These are phyloP conservation scores for Leccinellum albellum DNA, from an alignment of 768 basidiomycete species.

Conservation along the genomic window DNA sequence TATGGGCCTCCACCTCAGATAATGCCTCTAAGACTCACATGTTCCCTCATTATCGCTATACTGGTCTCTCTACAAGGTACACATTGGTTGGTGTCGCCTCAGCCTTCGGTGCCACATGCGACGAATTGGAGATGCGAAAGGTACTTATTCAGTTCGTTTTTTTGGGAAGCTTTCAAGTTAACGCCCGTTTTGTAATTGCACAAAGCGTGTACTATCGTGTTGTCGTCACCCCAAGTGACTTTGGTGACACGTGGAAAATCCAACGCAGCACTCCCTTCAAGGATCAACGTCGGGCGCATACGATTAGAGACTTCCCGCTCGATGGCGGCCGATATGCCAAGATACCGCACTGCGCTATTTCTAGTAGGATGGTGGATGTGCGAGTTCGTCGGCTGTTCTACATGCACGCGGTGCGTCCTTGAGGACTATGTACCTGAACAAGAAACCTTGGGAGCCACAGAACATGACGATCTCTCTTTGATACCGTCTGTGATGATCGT, in stretches of 20 bases:
- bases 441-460: no score
- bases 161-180: no score
- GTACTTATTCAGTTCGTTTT: slow-evolving; percentile 75
- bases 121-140: slow-evolving; percentile 71
- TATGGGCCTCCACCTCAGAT: slow-evolving; percentile 60
- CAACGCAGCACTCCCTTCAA: slow-evolving; percentile 67
- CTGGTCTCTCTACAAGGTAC: slow-evolving; percentile 65
- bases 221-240: slow-evolving; percentile 19
- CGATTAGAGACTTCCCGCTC: slow-evolving; percentile 65
- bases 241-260: slow-evolving; percentile 76
- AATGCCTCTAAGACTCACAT: slow-evolving; percentile 85
- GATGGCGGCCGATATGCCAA: slow-evolving; percentile 80
- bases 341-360: slow-evolving; percentile 66
- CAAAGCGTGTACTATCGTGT: no score
- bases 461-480: slow-evolving; percentile 36
- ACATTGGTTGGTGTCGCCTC: slow-evolving; percentile 87
- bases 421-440: slow-evolving; percentile 56
- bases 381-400: slow-evolving; percentile 79
- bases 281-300: slow-evolving; percentile 77
- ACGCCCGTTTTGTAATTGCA: not conserved
- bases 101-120: slow-evolving; percentile 85
- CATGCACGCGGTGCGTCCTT: slow-evolving; percentile 64
- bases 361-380: slow-evolving; percentile 84
- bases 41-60: slow-evolving; percentile 84
- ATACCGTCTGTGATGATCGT: no score